phyloP scores from a whole-genome alignment of 768 basidiomycete genomes.

The Trametes coccinea region DNA sequence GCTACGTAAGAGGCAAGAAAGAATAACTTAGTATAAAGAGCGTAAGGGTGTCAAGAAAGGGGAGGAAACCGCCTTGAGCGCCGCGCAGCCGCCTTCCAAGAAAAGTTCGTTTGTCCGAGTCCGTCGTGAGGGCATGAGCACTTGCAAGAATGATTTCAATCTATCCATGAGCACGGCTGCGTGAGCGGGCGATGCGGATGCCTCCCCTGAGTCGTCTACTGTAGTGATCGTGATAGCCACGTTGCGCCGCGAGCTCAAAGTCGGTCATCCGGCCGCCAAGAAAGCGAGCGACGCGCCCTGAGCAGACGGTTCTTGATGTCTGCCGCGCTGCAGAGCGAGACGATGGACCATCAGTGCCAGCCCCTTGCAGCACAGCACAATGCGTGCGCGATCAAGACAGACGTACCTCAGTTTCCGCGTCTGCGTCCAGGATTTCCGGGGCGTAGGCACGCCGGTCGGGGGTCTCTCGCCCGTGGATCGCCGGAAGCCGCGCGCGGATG shows the following conservation, averaged over 20 bases:
- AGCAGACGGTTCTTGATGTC: conserved; percentile 2
- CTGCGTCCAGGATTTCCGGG: neutral
- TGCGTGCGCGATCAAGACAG: neutral
- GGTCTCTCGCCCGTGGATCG: neutral
- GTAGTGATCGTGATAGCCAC: neutral
- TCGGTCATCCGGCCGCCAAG: neutral
- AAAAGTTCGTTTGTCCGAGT: neutral
- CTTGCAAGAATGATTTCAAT: too few species aligned
- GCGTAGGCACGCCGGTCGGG: neutral
- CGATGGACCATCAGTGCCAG: neutral
- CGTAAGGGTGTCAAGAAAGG: neutral
- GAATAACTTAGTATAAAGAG: neutral
- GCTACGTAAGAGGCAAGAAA: neutral
- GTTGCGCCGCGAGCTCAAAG: neutral
- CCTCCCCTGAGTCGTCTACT: too few species aligned
- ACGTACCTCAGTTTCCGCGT: conserved; percentile 12
- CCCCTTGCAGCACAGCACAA: neutral
- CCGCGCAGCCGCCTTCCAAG: neutral
- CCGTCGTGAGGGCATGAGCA: neutral
- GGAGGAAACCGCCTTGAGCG: neutral
- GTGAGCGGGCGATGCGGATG: neutral
- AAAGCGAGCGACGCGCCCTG: neutral
- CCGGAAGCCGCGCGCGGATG: conserved; percentile 11
- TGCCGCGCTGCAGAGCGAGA: neutral
- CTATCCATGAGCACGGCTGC: neutral